Evolutionary conservation across 495 filamentous ascomycete species (phyloP).

Genomic region (Aspergillus cavernicola): DNA sequence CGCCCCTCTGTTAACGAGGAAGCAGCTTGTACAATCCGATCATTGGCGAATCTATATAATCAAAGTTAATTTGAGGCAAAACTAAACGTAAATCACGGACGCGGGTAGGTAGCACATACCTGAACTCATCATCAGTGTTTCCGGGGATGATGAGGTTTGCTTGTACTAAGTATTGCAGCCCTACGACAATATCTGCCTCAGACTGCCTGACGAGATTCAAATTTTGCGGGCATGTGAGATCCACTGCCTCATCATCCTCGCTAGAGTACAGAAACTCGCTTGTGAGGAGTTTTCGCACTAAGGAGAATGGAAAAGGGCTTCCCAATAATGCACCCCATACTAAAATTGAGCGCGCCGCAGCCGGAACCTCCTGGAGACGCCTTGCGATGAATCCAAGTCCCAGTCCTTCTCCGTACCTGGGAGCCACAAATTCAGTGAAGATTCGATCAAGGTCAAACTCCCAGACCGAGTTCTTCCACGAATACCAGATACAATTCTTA

Average conservation of each 20-base stretch:
- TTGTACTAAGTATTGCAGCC: slow-evolving; percentile 73
- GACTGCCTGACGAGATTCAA: slow-evolving; percentile 30
- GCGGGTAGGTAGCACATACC: slow-evolving; percentile 23
- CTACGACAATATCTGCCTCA: slow-evolving; percentile 60
- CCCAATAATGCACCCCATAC: slow-evolving; percentile 84
- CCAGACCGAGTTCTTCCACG: slow-evolving; percentile 75
- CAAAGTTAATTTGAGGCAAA: not conserved
- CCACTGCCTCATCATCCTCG: slow-evolving; percentile 29
- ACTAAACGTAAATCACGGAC: not conserved
- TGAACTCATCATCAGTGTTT: slow-evolving; percentile 71
- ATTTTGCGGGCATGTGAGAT: slow-evolving; percentile 34
- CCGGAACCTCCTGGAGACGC: slow-evolving; percentile 69
- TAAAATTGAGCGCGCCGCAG: slow-evolving; percentile 68
- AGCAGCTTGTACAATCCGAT: slow-evolving; percentile 75
- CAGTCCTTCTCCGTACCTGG: slow-evolving; percentile 71
- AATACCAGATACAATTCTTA: slow-evolving; percentile 84
- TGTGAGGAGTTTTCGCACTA: slow-evolving; percentile 73
- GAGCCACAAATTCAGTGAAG: slow-evolving; percentile 75
- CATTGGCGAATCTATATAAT: slow-evolving; percentile 67
- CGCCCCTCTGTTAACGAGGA: slow-evolving; percentile 62
- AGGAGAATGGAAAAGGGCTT: slow-evolving; percentile 70
- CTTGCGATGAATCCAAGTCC: slow-evolving; percentile 75
- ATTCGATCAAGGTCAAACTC: slow-evolving; percentile 79
- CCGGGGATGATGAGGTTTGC: slow-evolving; percentile 71
- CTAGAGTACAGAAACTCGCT: slow-evolving; percentile 60